A percentile compares a stretch with the other conserved stretches of the same genome.
These are phyloP conservation scores for Agaricus sinodeliciosus DNA, from an alignment of 768 basidiomycete species.

Conservation along the genomic window DNA sequence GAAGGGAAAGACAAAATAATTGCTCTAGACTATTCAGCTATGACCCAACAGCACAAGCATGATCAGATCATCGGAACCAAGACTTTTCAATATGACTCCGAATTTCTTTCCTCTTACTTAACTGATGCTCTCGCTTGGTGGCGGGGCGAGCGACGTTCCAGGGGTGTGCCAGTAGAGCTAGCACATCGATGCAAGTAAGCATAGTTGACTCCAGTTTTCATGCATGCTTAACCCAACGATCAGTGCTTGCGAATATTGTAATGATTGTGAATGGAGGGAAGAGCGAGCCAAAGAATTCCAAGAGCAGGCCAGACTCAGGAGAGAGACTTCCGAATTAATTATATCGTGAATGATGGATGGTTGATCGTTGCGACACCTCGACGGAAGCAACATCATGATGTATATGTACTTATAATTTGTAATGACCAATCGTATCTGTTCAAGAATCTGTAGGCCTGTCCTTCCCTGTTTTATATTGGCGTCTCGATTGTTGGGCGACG, in stretches of 20 bases:
- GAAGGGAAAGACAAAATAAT: too few relatives aligned
- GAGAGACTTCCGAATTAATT: neutral
- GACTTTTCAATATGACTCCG: conserved; percentile 47
- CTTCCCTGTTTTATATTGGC: too few relatives aligned
- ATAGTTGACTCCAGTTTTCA: neutral
- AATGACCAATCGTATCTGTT: too few relatives aligned
- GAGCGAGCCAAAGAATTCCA: conserved; percentile 36
- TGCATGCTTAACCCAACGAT: neutral
- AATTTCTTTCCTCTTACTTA: conserved; percentile 47
- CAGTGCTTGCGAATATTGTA: conserved; percentile 34
- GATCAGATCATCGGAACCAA: conserved; percentile 59
- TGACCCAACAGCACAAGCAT: neutral
- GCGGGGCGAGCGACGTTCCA: conserved; percentile 59
- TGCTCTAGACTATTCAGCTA: neutral
- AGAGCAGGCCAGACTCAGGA: conserved; percentile 9
- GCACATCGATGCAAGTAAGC: conserved; percentile 62
- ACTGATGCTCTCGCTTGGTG: conserved; percentile 62
- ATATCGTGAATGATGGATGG: neutral
- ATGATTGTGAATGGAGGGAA: conserved; percentile 79
- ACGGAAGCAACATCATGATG: too few relatives aligned
- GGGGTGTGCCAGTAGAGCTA: conserved; percentile 61
- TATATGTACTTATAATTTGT: too few relatives aligned
- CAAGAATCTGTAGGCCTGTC: too few relatives aligned
- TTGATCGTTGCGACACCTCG: neutral
- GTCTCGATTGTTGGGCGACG: neutral